These are phyloP conservation scores for Herpetospermum pedunculosum DNA, from an alignment of 306 rosid species.

Conservation along the genomic window DNA sequence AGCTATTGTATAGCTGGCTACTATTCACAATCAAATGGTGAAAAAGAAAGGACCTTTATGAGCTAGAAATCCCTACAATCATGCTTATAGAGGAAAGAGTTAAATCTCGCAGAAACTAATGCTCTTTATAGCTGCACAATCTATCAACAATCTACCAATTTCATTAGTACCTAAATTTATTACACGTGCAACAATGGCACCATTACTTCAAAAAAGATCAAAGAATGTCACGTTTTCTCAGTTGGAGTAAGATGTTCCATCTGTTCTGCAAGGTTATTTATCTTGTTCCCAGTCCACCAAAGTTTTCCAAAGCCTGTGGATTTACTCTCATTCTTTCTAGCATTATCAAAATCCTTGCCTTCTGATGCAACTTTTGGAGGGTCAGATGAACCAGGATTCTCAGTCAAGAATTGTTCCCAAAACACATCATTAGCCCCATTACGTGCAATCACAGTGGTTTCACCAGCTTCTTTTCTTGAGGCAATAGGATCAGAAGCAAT, in stretches of 20 bases:
- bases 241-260: conserved; percentile 64
- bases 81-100: neutral
- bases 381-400: conserved; percentile 62
- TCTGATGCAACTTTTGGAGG: conserved; percentile 42
- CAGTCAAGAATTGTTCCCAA: conserved; percentile 87
- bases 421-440: conserved; percentile 57
- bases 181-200: conserved; percentile 22
- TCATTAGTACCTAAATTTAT: conserved; percentile 24
- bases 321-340: conserved; percentile 38
- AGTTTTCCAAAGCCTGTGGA: conserved; percentile 28
- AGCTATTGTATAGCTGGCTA: neutral
- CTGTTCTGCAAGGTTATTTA: conserved; percentile 60
- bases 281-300: conserved; percentile 57
- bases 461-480: conserved; percentile 24
- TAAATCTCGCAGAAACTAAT: neutral
- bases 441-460: conserved; percentile 10
- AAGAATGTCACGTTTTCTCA: conserved; percentile 27
- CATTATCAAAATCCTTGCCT: conserved; percentile 33
- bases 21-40: conserved; percentile 4
- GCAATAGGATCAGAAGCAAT: conserved; percentile 19
- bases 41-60: neutral
- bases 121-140: neutral
- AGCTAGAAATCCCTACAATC: neutral
- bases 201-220: conserved; percentile 22
- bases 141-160: neutral